phyloP scores from a whole-genome alignment of 2,329 filamentous ascomycete genomes.

The Neoarthrinium moseri region DNA sequence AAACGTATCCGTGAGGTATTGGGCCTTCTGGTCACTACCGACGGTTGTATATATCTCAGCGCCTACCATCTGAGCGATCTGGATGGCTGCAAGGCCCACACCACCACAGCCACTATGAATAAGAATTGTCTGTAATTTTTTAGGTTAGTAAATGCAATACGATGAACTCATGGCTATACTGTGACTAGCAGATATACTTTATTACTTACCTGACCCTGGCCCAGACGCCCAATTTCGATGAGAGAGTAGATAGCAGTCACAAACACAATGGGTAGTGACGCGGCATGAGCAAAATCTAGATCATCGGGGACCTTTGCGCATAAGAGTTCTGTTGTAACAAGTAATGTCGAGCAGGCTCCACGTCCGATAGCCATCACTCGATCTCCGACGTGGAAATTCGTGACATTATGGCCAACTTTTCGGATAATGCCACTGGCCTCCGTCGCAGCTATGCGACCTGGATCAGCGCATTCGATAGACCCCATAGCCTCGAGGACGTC shows the following conservation, averaged over 20 bases:
- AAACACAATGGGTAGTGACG: neutral
- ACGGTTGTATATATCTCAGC: conserved; percentile 16
- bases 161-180: neutral
- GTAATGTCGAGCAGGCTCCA: neutral
- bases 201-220: neutral
- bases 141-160: neutral
- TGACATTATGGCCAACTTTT: conserved; percentile 19
- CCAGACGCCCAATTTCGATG: neutral
- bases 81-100: conserved; percentile 15
- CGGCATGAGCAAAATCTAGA: neutral
- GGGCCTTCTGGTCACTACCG: conserved; percentile 13
- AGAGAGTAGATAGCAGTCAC: neutral
- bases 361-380: neutral
- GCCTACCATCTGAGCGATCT: conserved; percentile 13
- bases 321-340: neutral
- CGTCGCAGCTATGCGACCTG: conserved; percentile 8
- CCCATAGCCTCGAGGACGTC: neutral
- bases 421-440: conserved; percentile 16
- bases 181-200: neutral
- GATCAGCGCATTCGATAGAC: neutral
- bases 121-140: conserved; percentile 11
- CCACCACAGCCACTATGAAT: conserved; percentile 16
- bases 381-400: neutral
- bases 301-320: conserved; percentile 14
- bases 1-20: conserved; percentile 12